Base-by-base conservation (phyloP, 129 eudicot species). In the Cynara cardunculus region DNA sequence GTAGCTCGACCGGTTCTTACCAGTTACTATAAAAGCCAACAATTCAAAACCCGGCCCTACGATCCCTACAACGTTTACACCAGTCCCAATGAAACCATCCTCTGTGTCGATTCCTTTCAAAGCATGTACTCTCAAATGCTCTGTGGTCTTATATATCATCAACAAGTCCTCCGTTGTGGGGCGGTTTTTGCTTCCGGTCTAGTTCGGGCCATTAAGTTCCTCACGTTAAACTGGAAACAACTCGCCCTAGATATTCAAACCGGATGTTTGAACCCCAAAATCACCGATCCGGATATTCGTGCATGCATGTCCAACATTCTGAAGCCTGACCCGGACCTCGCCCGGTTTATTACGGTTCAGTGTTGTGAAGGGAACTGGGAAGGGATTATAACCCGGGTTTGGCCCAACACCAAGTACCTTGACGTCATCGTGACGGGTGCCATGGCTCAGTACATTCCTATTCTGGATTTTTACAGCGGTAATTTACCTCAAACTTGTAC, bases 371-470 rank as follows among this genome's bases (percentile, higher is more conserved):
- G 74, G 5, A 84, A 85, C 1, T 90, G 91, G 94, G 84, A 90
- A 56, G 94, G 94, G 75, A 88, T 90, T 3, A 90, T 90, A 28
- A 86, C 85, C 25, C 85, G 94, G 78, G 71, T 90, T 32, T 90
- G 94, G 94, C 94, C 94, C 41, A 90, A 90, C 32, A 88, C 94
- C 0, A 90, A 86, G 49, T 90, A 90, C 46, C 67, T 90, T 16
- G 94, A 90, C 68, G 94, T 90, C 77, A 86, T 90, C 34, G 94
- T 90, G 87, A 90, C 94, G 0, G 94, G 94, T 28, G 90, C 94
- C 0, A 90, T 90, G 94, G 90, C 94, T 3, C 94, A 90, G 81
- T 90, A 90, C 2, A 90, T 90, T 69, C 94, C 94, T 0, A 90
- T 86, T 14, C 84, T 90, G n/a, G 91, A 90, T 80, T 90, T 81